Percentiles rank a stretch among this genome's conserved stretches.
Evolutionary conservation across 768 basidiomycete genomes (phyloP).

Genomic region (Amanita phalloides): DNA sequence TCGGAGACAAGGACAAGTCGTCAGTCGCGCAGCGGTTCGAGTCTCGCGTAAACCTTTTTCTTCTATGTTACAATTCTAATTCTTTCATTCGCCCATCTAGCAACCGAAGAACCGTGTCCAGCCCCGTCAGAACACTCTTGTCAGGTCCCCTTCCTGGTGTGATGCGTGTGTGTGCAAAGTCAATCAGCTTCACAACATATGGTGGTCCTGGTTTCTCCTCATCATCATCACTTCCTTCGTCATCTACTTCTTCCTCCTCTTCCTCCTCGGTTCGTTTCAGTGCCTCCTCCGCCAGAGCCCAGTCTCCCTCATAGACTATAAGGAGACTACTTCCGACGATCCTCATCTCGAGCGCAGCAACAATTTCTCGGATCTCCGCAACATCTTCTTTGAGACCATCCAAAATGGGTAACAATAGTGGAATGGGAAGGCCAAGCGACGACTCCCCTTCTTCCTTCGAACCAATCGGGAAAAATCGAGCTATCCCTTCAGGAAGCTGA

Average conservation of each 20-base stretch:
- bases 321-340: constrained; percentile 80
- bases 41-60: constrained; percentile 75
- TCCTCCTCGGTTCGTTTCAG: constrained; percentile 24
- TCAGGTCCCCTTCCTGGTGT: constrained; percentile 69
- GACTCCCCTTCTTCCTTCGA: constrained; percentile 7
- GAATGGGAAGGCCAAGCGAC: constrained; percentile 42
- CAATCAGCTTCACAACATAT: constrained; percentile 72
- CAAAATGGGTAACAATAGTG: constrained; percentile 48
- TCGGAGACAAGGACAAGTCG: constrained; percentile 79
- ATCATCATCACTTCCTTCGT: constrained; percentile 16
- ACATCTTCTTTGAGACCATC: constrained; percentile 40
- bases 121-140: constrained; percentile 31
- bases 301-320: constrained; percentile 60
- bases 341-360: constrained; percentile 52
- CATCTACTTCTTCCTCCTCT: constrained; percentile 25
- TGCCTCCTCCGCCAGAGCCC: constrained; percentile 29
- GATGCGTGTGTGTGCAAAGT: constrained; percentile 84
- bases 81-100: constrained; percentile 13
- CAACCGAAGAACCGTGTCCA: constrained; percentile 6
- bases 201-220: constrained; percentile 30
- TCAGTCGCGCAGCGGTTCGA: constrained; percentile 77
- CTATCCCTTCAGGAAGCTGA: constrained; percentile 69
- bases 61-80: constrained; percentile 1
- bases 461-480: constrained; percentile 64
- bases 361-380: constrained; percentile 34